These are phyloP conservation scores for Tetrahymena malaccensis DNA, from an alignment of 73 alveolate species.

Conservation along the genomic window DNA sequence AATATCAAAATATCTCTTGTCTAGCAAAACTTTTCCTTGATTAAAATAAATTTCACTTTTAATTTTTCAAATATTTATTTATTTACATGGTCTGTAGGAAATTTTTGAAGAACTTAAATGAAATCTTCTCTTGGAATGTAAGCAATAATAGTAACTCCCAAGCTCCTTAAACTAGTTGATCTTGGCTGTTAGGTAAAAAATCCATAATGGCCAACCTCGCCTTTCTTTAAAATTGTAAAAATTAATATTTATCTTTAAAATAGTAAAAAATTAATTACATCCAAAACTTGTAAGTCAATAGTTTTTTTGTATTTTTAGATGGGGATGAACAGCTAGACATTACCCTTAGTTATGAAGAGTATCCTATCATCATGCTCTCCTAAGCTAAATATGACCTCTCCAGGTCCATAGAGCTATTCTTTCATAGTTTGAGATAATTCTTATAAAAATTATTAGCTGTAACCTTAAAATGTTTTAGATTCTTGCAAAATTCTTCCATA, in stretches of 20 bases:
- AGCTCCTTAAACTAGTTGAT: background rate
- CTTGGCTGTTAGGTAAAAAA: background rate
- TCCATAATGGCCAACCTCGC: background rate
- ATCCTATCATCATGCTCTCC: background rate
- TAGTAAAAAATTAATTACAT: background rate
- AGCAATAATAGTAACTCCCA: background rate
- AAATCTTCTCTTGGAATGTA: background rate
- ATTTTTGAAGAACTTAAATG: background rate
- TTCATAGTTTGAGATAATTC: background rate
- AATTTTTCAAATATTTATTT: background rate
- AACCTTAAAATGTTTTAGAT: background rate
- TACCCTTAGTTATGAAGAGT: background rate
- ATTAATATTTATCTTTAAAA: background rate
- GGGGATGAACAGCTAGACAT: background rate
- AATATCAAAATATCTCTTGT: background rate
- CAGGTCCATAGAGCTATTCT: background rate
- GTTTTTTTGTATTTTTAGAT: background rate
- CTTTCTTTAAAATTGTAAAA: background rate
- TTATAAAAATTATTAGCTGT: background rate
- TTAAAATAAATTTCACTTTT: background rate
- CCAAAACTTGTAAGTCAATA: background rate
- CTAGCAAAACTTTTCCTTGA: background rate
- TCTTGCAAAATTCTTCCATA: background rate
- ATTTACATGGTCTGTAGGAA: background rate
- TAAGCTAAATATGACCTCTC: background rate